These are phyloP conservation scores for Colletotrichum lupini DNA, from an alignment of 2,329 filamentous ascomycete genomes.

Conservation along the genomic window DNA sequence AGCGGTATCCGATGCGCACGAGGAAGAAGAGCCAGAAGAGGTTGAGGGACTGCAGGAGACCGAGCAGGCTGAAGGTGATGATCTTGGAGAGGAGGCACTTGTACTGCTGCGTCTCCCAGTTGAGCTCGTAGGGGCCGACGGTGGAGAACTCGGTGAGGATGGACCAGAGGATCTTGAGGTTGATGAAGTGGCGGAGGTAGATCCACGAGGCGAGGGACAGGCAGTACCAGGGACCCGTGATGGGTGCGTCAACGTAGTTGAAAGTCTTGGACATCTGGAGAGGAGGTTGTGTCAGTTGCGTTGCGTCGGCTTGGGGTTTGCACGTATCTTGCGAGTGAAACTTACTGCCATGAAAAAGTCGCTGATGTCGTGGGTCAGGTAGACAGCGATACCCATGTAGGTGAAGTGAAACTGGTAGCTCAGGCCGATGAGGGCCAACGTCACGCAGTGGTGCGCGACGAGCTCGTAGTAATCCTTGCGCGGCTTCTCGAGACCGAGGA, in stretches of 20 bases:
- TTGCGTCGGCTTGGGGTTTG: not conserved
- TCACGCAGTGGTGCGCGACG: conserved; percentile 78
- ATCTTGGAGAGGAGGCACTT: conserved; percentile 66
- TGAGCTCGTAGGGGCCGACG: conserved; percentile 66
- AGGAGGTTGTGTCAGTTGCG: not conserved
- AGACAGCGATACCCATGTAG: conserved; percentile 79
- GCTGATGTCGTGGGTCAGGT: conserved; percentile 79
- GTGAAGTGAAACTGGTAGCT: conserved; percentile 84
- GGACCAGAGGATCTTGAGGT: conserved; percentile 68
- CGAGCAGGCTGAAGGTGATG: conserved; percentile 64
- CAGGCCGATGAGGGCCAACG: conserved; percentile 72
- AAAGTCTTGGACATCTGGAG: conserved; percentile 73
- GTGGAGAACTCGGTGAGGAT: conserved; percentile 67
- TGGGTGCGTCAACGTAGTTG: conserved; percentile 74
- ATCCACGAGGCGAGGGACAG: conserved; percentile 75
- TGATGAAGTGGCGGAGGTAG: conserved; percentile 77
- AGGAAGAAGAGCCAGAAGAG: conserved; percentile 72
- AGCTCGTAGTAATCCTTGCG: conserved; percentile 81
- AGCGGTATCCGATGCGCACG: conserved; percentile 64
- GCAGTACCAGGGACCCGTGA: conserved; percentile 74
- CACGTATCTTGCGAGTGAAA: not conserved
- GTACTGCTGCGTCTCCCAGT: conserved; percentile 70
- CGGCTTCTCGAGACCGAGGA: conserved; percentile 77
- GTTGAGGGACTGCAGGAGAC: conserved; percentile 66
- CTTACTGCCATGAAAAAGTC: conserved; percentile 81